Conservation (phyloP, 2,329 filamentous ascomycete species). For the Pseudocercospora musae region DNA sequence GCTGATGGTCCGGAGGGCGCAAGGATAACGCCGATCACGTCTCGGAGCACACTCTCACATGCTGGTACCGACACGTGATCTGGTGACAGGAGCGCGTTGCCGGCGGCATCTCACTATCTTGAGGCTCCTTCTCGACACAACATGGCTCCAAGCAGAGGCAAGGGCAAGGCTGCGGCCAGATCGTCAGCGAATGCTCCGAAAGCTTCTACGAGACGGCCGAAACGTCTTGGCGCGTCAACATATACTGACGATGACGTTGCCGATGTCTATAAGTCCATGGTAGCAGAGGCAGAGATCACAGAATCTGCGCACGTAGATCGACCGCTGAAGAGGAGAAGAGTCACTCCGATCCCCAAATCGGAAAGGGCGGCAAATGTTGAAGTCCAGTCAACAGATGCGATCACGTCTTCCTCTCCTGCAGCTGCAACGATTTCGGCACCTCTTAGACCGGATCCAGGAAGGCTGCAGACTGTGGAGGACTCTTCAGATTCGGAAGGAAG, state of each 20-base stretch:
- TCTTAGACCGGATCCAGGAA: not conserved
- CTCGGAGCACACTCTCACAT: not conserved
- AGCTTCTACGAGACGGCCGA: not conserved
- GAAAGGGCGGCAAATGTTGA: not conserved
- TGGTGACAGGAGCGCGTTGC: not conserved
- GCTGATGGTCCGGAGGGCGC: not conserved
- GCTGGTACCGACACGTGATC: not conserved
- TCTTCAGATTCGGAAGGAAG: conserved; percentile 43
- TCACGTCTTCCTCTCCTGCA: not conserved
- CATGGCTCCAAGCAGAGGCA: conserved; percentile 34
- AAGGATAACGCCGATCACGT: not conserved
- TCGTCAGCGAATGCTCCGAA: not conserved
- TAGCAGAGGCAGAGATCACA: conserved; percentile 27
- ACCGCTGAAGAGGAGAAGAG: conserved; percentile 30
- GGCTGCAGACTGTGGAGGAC: conserved; percentile 30
- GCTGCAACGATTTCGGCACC: not conserved
- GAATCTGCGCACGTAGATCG: conserved; percentile 17
- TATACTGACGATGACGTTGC: conserved; percentile 11
- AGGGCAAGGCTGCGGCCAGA: conserved; percentile 17
- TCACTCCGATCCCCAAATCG: not conserved
- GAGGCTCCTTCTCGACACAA: not conserved
- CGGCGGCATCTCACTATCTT: not conserved
- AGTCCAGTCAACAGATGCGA: not conserved
- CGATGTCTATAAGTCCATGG: conserved; percentile 32
- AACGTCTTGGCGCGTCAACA: conserved; percentile 14